These are phyloP conservation scores for Bipolaris sorokiniana DNA, from an alignment of 2,329 filamentous ascomycete species.

Conservation along the genomic window DNA sequence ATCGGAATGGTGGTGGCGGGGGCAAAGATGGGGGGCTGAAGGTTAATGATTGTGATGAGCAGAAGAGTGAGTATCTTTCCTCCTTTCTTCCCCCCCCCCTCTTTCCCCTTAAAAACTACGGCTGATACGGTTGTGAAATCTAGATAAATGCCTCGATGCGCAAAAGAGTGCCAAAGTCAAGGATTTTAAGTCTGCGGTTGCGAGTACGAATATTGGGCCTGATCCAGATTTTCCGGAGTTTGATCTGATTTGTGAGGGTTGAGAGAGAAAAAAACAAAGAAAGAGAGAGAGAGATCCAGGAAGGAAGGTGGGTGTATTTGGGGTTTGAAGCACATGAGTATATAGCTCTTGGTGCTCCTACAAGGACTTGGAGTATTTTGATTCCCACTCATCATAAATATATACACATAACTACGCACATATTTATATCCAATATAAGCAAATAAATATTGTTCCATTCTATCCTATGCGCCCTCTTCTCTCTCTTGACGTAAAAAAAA, in stretches of 20 bases:
- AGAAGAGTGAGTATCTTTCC: slow-evolving; percentile 28
- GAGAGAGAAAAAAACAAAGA: too few species aligned
- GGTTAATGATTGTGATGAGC: slow-evolving; percentile 31
- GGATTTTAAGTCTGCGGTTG: slow-evolving; percentile 33
- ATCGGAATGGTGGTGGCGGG: slow-evolving; percentile 33
- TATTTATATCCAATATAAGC: too few species aligned
- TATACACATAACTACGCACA: neutral
- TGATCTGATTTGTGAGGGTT: slow-evolving; percentile 45
- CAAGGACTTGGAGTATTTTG: too few species aligned
- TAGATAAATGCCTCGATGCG: slow-evolving; percentile 38
- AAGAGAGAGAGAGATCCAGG: neutral
- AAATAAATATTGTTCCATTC: too few species aligned
- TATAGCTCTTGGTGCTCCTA: too few species aligned
- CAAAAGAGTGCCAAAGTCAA: slow-evolving; percentile 37
- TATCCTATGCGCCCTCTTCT: too few species aligned
- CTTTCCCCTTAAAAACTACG: neutral
- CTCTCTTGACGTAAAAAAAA: too few species aligned
- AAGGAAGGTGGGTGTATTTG: too few species aligned
- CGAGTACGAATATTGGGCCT: slow-evolving; percentile 44
- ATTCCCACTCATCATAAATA: too few species aligned
- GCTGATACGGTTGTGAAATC: neutral
- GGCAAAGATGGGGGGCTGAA: slow-evolving; percentile 19
- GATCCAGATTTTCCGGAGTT: slow-evolving; percentile 49
- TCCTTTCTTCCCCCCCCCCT: neutral
- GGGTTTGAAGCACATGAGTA: too few species aligned